These are phyloP conservation scores for Neodidymelliopsis sp. DNA, from an alignment of 2,329 filamentous ascomycete species.

Conservation along the genomic window DNA sequence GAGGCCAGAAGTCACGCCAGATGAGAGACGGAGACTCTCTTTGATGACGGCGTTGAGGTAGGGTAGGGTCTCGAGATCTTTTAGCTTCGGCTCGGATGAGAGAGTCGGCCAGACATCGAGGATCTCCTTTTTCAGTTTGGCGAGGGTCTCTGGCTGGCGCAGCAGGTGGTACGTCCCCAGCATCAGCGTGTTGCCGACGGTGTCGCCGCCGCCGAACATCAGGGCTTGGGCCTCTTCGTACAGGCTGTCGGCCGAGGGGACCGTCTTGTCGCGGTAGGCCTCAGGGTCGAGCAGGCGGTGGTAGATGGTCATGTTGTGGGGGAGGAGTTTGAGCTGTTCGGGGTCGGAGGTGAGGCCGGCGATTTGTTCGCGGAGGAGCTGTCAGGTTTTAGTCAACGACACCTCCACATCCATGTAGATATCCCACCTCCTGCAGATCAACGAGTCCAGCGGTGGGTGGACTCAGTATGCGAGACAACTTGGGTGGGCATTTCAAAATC, in stretches of 20 bases:
- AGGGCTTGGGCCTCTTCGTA: slow-evolving; percentile 57
- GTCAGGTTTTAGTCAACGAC: background rate
- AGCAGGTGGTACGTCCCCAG: slow-evolving; percentile 54
- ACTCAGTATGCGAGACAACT: slow-evolving; percentile 46
- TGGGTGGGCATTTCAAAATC: slow-evolving; percentile 49
- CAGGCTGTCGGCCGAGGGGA: slow-evolving; percentile 45
- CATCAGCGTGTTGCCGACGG: slow-evolving; percentile 53
- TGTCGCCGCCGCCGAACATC: slow-evolving; percentile 58
- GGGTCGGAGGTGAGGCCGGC: slow-evolving; percentile 41
- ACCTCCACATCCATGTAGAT: background rate
- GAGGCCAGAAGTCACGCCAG: slow-evolving; percentile 41
- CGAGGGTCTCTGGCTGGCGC: slow-evolving; percentile 39
- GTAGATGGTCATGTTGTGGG: slow-evolving; percentile 50
- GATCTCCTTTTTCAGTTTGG: slow-evolving; percentile 52
- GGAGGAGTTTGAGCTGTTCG: slow-evolving; percentile 39
- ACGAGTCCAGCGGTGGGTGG: slow-evolving; percentile 50
- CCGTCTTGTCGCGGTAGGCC: slow-evolving; percentile 40
- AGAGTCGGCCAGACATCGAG: slow-evolving; percentile 47
- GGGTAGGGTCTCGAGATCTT: slow-evolving; percentile 48
- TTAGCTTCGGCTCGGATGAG: slow-evolving; percentile 33
- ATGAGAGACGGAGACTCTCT: slow-evolving; percentile 49
- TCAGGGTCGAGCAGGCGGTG: slow-evolving; percentile 46
- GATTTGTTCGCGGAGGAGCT: slow-evolving; percentile 44
- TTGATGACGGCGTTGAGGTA: slow-evolving; percentile 50
- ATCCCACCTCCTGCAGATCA: slow-evolving; percentile 46